Evolutionary conservation across 306 rosid genomes (phyloP).

Genomic region (Biancaea sappan): DNA sequence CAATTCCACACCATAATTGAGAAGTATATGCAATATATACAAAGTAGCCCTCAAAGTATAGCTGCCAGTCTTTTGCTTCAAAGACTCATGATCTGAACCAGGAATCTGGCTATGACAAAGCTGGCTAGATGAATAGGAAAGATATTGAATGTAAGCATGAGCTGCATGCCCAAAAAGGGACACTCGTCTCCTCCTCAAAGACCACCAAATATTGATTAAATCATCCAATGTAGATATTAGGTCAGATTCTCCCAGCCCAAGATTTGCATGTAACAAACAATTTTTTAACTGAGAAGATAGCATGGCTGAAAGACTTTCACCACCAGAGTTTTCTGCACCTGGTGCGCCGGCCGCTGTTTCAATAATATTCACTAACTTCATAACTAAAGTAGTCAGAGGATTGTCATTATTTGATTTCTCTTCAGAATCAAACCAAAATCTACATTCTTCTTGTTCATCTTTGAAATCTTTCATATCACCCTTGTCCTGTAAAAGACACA

Average conservation of each 20-base stretch:
- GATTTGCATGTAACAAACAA: conserved; percentile 54
- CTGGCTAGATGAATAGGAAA: conserved; percentile 68
- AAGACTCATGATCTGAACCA: conserved; percentile 56
- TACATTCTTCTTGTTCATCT: conserved; percentile 52
- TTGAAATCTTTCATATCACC: conserved; percentile 41
- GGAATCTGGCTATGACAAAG: conserved; percentile 51
- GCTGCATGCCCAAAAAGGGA: conserved; percentile 92
- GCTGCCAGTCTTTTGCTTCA: conserved; percentile 76
- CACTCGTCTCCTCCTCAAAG: conserved; percentile 86
- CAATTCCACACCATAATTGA: conserved; percentile 89
- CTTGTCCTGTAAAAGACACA: conserved; percentile 51
- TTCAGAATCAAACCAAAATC: conserved; percentile 46
- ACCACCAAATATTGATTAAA: conserved; percentile 82
- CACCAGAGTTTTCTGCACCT: conserved; percentile 70
- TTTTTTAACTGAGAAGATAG: conserved; percentile 71
- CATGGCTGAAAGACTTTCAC: conserved; percentile 66
- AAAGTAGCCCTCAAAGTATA: conserved; percentile 85
- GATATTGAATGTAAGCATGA: conserved; percentile 78
- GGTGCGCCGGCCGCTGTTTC: conserved; percentile 79
- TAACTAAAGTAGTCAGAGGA: conserved; percentile 47
- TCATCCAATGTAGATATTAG: conserved; percentile 52
- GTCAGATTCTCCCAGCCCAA: conserved; percentile 57
- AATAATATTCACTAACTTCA: conserved; percentile 66
- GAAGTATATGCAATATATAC: conserved; percentile 84
- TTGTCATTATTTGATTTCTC: conserved; percentile 47